Evolutionary conservation across 2,329 filamentous ascomycete genomes (phyloP), one percentile per base, ranked within the genome.

Genomic region (Ophiostoma perfectum): DNA sequence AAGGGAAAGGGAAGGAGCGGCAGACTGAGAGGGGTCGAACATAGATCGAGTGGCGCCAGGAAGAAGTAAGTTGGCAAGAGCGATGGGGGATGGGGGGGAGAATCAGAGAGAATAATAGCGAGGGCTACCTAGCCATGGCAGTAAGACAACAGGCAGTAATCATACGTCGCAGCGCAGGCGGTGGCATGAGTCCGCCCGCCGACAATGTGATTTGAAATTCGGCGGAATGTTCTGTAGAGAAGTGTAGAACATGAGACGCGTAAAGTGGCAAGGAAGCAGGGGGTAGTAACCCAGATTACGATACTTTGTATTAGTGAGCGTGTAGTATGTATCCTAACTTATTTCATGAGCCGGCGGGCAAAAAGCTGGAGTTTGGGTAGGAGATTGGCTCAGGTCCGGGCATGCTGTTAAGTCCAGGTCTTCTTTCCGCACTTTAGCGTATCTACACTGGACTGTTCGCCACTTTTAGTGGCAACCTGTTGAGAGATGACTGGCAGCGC

Each of bases 401-500:
- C 9, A 11, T 55, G 49, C 27, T 27, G 49, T 55, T 36, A 55
- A 36, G 49, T 36, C 49, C 49, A 55, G 49, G 49, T 55, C 18
- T 55, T 27, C 49, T 55, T 55, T 36, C 49, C 49, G 18, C 49
- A 55, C 27, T 38, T 38, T 60, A 60, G 55, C 55, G 55, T 60
- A 18, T 38, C 27, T 38, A 7, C 52, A 18, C 16, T 3, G 11
- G 52, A 18, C 52, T 18, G 27, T 60, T 60, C 27, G 18, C 55
- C 55, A 39, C 55, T 60, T 60, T 38, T 38, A 60, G 55, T 60
- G 55, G 11, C 27, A 39, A 38, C 12, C 55, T 60, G 7, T 6
- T 27, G 42, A 27, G 2, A 27, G 27, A 27, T 27, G 27, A 27
- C 27, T 27, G 27, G 27, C 14, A 60, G 27, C 27, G 52, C 36